phyloP scores from a whole-genome alignment of 2,329 filamentous ascomycete genomes.

The Penicillium sp. region DNA sequence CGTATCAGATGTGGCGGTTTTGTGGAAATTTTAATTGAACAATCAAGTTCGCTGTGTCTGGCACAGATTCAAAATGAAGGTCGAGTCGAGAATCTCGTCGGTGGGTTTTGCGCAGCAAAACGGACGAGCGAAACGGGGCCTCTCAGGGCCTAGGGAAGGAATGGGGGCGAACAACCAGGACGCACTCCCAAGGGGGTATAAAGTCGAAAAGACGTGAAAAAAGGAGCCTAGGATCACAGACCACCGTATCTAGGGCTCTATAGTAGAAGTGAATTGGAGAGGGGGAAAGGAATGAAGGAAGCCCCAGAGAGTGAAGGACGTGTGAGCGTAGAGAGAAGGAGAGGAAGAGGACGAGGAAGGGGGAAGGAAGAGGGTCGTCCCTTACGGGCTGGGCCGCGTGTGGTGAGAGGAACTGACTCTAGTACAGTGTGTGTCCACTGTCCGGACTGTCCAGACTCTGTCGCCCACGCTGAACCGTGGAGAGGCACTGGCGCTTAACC shows the following conservation, averaged over 20 bases:
- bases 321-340: constrained; percentile 16
- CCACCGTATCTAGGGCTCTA: constrained; percentile 20
- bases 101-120: constrained; percentile 35
- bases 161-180: constrained; percentile 45
- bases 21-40: not conserved
- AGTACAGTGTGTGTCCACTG: not conserved
- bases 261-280: constrained; percentile 5
- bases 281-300: constrained; percentile 28
- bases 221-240: constrained; percentile 35
- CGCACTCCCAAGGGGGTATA: constrained; percentile 23
- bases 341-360: not conserved
- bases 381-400: constrained; percentile 7
- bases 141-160: constrained; percentile 27
- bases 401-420: not conserved
- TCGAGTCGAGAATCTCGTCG: constrained; percentile 13
- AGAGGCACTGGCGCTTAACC: constrained; percentile 2
- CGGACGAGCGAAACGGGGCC: constrained; percentile 10
- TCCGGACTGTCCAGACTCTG: not conserved
- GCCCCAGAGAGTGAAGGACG: constrained; percentile 25
- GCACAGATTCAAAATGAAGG: constrained; percentile 25
- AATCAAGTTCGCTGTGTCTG: constrained; percentile 10
- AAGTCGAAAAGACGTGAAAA: constrained; percentile 17
- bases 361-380: constrained; percentile 7
- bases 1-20: constrained; percentile 27
- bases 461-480: not conserved